A percentile compares a stretch with the other conserved stretches of the same genome.
phyloP scores from a whole-genome alignment of 495 filamentous ascomycete genomes.

The Aspergillus panamensis region DNA sequence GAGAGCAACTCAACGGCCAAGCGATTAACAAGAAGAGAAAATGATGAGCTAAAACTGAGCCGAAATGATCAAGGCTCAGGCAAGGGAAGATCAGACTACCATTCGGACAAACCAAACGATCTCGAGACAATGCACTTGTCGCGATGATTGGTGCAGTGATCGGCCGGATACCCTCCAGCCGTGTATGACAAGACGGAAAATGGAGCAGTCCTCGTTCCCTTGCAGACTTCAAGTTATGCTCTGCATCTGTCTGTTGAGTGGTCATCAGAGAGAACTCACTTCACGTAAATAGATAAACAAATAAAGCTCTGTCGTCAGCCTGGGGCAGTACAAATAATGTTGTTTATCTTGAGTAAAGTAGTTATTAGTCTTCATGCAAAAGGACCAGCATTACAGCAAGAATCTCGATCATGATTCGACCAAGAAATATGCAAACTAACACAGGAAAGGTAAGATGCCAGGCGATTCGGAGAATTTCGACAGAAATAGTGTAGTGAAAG shows the following conservation, averaged over 20 bases:
- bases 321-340: background rate
- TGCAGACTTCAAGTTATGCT: background rate
- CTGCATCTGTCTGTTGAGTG: background rate
- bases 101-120: conserved; percentile 1
- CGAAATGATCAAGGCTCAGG: conserved; percentile 4
- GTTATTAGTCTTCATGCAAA: background rate
- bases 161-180: background rate
- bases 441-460: conserved; percentile 9
- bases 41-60: background rate
- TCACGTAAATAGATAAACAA: background rate
- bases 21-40: conserved; percentile 5
- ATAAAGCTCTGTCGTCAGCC: background rate
- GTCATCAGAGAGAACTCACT: background rate
- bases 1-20: background rate
- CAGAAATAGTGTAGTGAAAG: conserved; percentile 6
- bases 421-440: conserved; percentile 4
- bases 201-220: background rate
- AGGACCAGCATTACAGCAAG: conserved; percentile 5
- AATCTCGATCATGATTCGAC: background rate
- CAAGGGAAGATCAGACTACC: background rate
- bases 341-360: background rate
- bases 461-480: conserved; percentile 13
- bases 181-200: conserved; percentile 7
- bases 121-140: background rate
- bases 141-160: conserved; percentile 2